These are phyloP conservation scores for Achaetomium macrosporum DNA, from an alignment of 2,329 filamentous ascomycete genomes.

Conservation along the genomic window DNA sequence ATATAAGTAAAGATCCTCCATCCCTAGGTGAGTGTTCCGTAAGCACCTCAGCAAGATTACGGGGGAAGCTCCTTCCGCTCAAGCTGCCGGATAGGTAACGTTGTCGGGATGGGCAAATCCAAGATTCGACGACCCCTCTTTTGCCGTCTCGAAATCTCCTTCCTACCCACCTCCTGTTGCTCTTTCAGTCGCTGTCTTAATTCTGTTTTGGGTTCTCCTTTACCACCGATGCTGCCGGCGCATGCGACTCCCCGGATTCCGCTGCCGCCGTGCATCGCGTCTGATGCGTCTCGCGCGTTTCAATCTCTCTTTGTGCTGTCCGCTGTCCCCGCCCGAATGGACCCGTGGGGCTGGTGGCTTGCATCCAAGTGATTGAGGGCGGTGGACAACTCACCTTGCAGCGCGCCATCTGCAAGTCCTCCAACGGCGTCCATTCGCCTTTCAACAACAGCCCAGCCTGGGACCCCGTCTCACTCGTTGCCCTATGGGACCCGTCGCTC, in stretches of 20 bases:
- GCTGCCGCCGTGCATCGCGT: slow-evolving; percentile 13
- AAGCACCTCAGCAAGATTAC: no score
- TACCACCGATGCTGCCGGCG: background rate
- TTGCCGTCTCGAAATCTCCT: no score
- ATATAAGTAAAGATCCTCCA: no score
- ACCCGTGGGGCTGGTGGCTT: slow-evolving; percentile 18
- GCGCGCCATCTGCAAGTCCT: slow-evolving; percentile 30
- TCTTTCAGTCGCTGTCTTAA: background rate
- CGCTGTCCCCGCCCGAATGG: slow-evolving; percentile 15
- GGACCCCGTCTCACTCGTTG: slow-evolving; percentile 4
- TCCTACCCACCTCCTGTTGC: no score
- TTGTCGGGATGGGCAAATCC: no score
- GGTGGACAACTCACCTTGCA: slow-evolving; percentile 38
- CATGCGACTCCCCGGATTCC: slow-evolving; percentile 7
- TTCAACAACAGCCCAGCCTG: slow-evolving; percentile 7
- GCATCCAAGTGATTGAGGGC: slow-evolving; percentile 24
- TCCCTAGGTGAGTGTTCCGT: no score
- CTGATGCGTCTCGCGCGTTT: slow-evolving; percentile 17
- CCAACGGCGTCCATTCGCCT: slow-evolving; percentile 31
- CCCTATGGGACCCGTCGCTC: slow-evolving; percentile 15
- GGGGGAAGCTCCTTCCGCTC: no score
- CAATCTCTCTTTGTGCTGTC: background rate
- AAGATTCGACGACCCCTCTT: no score
- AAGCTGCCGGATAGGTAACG: no score
- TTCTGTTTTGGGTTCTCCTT: background rate